phyloP scores from a whole-genome alignment of 1,284 basidiomycete genomes.

The Xanthoconium separans region DNA sequence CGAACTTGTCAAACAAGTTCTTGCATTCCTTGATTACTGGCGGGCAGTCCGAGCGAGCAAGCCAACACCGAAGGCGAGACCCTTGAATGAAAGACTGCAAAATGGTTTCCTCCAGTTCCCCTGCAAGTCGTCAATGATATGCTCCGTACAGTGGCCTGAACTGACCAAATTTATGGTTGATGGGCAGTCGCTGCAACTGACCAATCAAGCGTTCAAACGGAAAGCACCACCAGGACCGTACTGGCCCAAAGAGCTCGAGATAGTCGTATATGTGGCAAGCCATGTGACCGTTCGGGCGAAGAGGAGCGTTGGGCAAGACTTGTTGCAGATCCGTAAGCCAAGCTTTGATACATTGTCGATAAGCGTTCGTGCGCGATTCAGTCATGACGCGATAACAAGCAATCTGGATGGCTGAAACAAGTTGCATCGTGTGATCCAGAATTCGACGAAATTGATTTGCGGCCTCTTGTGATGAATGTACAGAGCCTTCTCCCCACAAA shows the following conservation, averaged over 20 bases:
- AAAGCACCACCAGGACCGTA: slow-evolving; percentile 10
- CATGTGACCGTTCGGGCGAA: slow-evolving; percentile 6
- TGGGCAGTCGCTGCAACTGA: slow-evolving; percentile 11
- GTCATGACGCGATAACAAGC: slow-evolving; percentile 12
- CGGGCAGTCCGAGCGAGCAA: too few species aligned
- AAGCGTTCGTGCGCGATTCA: neutral
- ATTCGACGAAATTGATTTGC: neutral
- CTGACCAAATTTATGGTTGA: slow-evolving; percentile 1
- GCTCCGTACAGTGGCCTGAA: too few species aligned
- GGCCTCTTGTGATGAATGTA: neutral
- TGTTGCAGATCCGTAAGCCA: neutral
- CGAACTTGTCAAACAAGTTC: too few species aligned
- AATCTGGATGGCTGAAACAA: slow-evolving; percentile 8
- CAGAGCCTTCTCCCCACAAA: neutral
- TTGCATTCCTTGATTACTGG: too few species aligned
- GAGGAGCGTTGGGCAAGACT: neutral
- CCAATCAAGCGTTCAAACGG: slow-evolving; percentile 10
- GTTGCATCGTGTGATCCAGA: slow-evolving; percentile 13
- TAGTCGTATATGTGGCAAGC: slow-evolving; percentile 6
- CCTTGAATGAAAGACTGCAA: too few species aligned
- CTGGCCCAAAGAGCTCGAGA: neutral
- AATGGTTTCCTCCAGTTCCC: too few species aligned
- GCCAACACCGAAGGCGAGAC: too few species aligned
- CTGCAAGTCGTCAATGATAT: too few species aligned
- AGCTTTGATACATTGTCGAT: neutral